Evolutionary conservation across 306 rosid genomes (phyloP), one percentile per base, ranked within the genome.

Genomic region (Malus orientalis): DNA sequence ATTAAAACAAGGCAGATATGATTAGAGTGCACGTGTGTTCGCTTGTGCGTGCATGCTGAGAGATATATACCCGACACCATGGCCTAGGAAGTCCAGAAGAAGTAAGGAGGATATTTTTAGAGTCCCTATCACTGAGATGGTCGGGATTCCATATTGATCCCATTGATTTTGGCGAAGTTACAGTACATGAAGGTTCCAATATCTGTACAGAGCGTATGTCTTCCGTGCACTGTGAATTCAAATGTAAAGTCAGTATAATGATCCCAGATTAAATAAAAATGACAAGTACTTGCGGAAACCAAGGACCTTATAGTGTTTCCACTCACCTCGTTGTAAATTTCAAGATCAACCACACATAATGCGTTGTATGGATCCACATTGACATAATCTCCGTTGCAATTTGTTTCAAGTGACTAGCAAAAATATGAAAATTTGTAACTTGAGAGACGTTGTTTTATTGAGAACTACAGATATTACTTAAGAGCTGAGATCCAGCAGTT

Each of bases 41-140:
- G 20, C 1, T 10, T 29, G n/a, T 15, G 67, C 0, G 6, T 11
- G 36, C 1, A 0, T 9, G 0, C 19, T 1, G 57, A 6, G 45
- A 19, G 62, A 42, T 42, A 27, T 32, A 44, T 64, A 75, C 79
- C 23, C 79, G 79, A 75, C 79, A 75, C 79, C 79, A 75, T 45
- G 51, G 79, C 33, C 49, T 32, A 0, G 16, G 5, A n/a, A 5
- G 44, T 18, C 20, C 8, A 44, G 29, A 33, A 33, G 38, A 33
- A 33, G 38, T 33, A 0, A 33, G 3, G 5, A 45, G 73, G 53
- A 63, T 25, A 49, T 75, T 30, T 4, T 11, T 4, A 0, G 44
- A 74, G 44, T 63, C 70, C 5, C 4, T 29, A 8, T 22, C 15
- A 14, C 18, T 18, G 0, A 47, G 9, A 63, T 45, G 10, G 1